Evolutionary conservation across 1,284 basidiomycete species (phyloP).

Genomic region (Boletus sp.): DNA sequence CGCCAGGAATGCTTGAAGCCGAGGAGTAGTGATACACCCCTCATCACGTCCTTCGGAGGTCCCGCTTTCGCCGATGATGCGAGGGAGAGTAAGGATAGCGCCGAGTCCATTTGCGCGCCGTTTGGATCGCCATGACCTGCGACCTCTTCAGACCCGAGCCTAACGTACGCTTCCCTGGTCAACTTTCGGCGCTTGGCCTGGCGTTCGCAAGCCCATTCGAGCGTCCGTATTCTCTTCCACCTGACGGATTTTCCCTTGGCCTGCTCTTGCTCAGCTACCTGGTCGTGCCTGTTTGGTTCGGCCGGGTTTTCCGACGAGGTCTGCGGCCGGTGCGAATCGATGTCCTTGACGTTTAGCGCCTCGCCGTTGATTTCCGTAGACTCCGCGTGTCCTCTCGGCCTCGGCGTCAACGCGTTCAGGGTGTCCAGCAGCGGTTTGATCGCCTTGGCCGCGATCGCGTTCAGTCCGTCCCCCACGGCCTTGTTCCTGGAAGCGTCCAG

Average conservation of each 20-base stretch:
- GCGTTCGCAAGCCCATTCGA: conserved; percentile 48
- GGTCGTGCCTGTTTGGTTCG: conserved; percentile 1
- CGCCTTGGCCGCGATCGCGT: conserved; percentile 12
- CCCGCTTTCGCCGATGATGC: conserved; percentile 15
- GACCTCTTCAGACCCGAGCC: conserved; percentile 17
- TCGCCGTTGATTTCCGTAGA: neutral
- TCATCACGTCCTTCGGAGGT: conserved; percentile 35
- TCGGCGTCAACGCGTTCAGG: conserved; percentile 16
- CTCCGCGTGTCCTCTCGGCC: conserved; percentile 2
- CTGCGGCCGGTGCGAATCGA: neutral
- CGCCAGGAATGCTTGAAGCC: conserved; percentile 36
- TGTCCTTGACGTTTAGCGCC: neutral
- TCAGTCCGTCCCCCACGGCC: neutral
- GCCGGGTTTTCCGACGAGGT: neutral
- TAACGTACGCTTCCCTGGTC: conserved; percentile 14
- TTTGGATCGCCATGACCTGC: conserved; percentile 6
- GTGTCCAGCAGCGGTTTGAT: conserved; percentile 23
- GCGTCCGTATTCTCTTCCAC: conserved; percentile 29
- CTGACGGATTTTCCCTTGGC: conserved; percentile 5
- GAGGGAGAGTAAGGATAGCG: conserved; percentile 31
- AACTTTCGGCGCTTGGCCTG: conserved; percentile 36
- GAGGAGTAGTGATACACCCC: conserved; percentile 41
- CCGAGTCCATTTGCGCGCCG: conserved; percentile 21
- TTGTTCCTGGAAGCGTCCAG: conserved; percentile 7
- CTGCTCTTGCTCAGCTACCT: conserved; percentile 6